These are phyloP conservation scores for Ephemerocybe angulata DNA, from an alignment of 768 basidiomycete species.

Conservation along the genomic window DNA sequence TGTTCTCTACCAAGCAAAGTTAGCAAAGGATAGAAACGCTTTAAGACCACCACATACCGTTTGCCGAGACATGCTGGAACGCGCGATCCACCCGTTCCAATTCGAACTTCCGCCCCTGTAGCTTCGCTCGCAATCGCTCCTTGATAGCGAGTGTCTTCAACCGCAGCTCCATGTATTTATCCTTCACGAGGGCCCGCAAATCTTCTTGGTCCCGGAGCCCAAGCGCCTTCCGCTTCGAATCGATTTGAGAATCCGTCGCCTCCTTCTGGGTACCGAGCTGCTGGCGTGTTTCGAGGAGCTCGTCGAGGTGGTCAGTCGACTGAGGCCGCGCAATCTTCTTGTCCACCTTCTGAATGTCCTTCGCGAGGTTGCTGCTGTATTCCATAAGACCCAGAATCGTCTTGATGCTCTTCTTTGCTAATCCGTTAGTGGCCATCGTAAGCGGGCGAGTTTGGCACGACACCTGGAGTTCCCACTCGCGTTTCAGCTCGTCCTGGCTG, in stretches of 20 bases:
- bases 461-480: conserved; percentile 18
- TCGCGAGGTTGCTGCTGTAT: background rate
- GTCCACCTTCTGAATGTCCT: background rate
- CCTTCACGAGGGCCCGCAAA: background rate
- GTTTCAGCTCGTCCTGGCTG: conserved; percentile 20
- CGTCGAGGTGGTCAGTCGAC: background rate
- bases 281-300: background rate
- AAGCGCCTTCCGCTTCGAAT: background rate
- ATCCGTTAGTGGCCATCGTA: background rate
- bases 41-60: background rate
- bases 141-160: background rate
- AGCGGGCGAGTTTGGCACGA: conserved; percentile 13
- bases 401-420: background rate
- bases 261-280: background rate
- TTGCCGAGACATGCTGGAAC: background rate
- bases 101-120: background rate
- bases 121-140: background rate
- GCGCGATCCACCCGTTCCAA: background rate
- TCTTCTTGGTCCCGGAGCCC: background rate
- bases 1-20: background rate
- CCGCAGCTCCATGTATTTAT: background rate
- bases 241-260: background rate
- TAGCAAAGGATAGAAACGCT: background rate
- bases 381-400: background rate
- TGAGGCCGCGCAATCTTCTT: background rate